Evolutionary conservation across 1,284 basidiomycete genomes (phyloP), one percentile per base, ranked within the genome.

Genomic region (Amylostereum areolatum): DNA sequence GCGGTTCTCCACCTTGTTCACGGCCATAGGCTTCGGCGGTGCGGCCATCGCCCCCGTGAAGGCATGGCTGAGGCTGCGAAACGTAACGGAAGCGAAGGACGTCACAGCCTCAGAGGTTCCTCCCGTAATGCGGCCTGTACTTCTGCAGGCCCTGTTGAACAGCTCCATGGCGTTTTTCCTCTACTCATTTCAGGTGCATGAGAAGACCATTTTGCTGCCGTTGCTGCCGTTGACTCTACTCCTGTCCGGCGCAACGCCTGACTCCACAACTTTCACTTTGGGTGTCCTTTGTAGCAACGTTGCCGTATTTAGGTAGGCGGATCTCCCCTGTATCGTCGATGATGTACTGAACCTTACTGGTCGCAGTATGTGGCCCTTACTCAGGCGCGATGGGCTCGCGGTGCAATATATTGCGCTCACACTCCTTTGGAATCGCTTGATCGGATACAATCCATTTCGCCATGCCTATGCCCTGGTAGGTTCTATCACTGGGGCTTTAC

Each of bases 141-240:
- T 85, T 41, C 85, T 78, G 12, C 90, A 81, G 60, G 85, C 83
- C 2, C 70, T 91, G 32, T 72, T 89, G 46, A 83, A 81, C 11
- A 82, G 80, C 1, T 84, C 88, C 0, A 76, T 95, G 72, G 87
- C 92, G 3, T 96, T 97, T 74, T 97, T 94, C 70, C 72, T 98
- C 27, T 95, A 97, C 69, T 94, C 92, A 5, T 96, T 97, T 65
- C 93, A 97, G 63, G 93, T 94, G 29, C 93, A 96, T 66, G 93
- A 97, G 66, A 97, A 97, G 73, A 88, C 88, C 2, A 89, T 97
- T 43, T 64, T 97, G n/a, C 63, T 97, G 0, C 92, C 93, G 2
- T 72, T 97, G 24, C 67, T 97, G 55, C 94, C 94, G 0, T 71
- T 95, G 28, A 90, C 84, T 0, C 72, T 97, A 18, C 71, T 95